Evolutionary conservation across 2,329 filamentous ascomycete genomes (phyloP).

Genomic region (Ophiosphaerella korrae): DNA sequence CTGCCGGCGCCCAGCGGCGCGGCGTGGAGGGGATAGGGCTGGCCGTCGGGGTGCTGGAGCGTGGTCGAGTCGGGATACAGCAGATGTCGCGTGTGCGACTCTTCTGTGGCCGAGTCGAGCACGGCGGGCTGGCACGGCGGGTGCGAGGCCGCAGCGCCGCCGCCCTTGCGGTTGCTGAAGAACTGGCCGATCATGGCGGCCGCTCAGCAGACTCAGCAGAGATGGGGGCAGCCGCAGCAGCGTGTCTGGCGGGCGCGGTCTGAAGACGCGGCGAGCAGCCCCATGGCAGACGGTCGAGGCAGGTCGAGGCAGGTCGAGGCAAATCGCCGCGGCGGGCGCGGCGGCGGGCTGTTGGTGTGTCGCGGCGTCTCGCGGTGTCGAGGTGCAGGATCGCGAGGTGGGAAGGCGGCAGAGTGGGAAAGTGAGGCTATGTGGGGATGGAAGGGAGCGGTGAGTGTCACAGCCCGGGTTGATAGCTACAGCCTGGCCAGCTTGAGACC

Average conservation of each 20-base stretch:
- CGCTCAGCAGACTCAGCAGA: constrained; percentile 26
- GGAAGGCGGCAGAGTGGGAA: not conserved
- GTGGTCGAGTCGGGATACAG: constrained; percentile 48
- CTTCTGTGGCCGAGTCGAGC: constrained; percentile 47
- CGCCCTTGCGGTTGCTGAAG: constrained; percentile 44
- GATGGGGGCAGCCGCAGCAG: constrained; percentile 21
- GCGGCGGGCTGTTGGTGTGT: not conserved
- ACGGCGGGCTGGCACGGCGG: constrained; percentile 26
- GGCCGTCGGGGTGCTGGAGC: constrained; percentile 43
- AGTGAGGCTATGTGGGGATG: too few species aligned
- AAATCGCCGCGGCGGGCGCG: too few species aligned
- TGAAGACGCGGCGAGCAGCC: constrained; percentile 24
- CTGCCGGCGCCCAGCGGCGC: constrained; percentile 36
- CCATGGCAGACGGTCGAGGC: constrained; percentile 30
- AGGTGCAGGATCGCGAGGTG: constrained; percentile 2
- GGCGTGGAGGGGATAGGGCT: constrained; percentile 42
- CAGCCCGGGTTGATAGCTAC: too few species aligned
- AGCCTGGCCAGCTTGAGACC: too few species aligned
- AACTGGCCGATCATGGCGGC: constrained; percentile 49
- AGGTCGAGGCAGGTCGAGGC: too few species aligned
- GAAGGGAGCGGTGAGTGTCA: too few species aligned
- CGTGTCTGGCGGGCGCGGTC: constrained; percentile 26
- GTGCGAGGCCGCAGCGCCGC: constrained; percentile 19
- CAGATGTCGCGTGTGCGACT: constrained; percentile 48
- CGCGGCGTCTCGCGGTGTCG: not conserved